Conservation (phyloP, 176 grass and related monocot genomes). For the Aegilops sharonensis region DNA sequence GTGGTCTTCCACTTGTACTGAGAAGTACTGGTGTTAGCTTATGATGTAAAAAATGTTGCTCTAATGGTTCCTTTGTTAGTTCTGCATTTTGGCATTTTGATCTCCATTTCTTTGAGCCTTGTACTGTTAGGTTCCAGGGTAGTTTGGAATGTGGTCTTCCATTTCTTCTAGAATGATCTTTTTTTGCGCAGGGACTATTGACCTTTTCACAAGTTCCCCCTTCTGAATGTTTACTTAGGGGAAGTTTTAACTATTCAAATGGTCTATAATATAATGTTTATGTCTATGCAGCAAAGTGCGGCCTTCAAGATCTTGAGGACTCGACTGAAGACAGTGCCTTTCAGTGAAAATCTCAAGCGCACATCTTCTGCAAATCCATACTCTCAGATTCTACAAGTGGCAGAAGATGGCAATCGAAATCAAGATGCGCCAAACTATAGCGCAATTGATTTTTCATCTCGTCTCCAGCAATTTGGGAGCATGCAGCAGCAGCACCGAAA, state of each 20-base stretch:
- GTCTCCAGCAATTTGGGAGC: conserved; percentile 69
- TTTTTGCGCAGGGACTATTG: background rate
- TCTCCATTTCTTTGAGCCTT: conserved; percentile 6
- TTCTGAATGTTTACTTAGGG: background rate
- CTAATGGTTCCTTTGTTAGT: background rate
- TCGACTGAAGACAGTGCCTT: conserved; percentile 91
- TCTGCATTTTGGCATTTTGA: conserved; percentile 8
- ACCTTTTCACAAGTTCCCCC: background rate
- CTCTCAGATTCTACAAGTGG: conserved; percentile 69
- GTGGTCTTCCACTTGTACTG: too few species aligned
- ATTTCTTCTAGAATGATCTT: background rate
- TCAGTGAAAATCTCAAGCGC: conserved; percentile 67
- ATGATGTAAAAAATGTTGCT: background rate
- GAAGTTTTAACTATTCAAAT: background rate
- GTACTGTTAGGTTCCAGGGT: background rate
- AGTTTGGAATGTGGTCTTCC: background rate
- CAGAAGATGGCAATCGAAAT: conserved; percentile 64
- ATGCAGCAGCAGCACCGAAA: conserved; percentile 71
- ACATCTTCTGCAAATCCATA: conserved; percentile 60
- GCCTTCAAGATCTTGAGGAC: conserved; percentile 96
- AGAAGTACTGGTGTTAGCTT: background rate
- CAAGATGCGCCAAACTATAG: conserved; percentile 63
- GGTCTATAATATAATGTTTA: conserved; percentile 1
- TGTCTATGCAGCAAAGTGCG: conserved; percentile 80
- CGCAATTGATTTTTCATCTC: conserved; percentile 72